phyloP scores from a whole-genome alignment of 176 grass and related monocot species.

The Puccinellia tenuiflora region DNA sequence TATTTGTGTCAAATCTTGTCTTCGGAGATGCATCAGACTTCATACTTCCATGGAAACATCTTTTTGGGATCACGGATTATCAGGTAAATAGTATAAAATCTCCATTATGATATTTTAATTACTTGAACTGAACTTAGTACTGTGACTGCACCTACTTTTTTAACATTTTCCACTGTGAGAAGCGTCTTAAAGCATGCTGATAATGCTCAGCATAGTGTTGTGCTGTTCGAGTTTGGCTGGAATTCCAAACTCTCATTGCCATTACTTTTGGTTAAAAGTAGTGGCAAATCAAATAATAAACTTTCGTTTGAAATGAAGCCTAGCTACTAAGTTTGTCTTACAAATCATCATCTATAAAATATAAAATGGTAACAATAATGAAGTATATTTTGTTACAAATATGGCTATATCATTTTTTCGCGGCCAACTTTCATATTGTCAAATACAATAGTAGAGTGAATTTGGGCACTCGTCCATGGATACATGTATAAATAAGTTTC shows the following conservation, averaged over 20 bases:
- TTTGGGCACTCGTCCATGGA: no score
- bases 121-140: not conserved
- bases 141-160: not conserved
- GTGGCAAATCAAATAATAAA: not conserved
- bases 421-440: no score
- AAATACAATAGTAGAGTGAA: no score
- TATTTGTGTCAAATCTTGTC: conserved; percentile 98
- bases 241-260: not conserved
- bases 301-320: not conserved
- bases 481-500: no score
- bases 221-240: not conserved
- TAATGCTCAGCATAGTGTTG: not conserved
- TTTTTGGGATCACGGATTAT: conserved; percentile 91
- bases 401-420: no score
- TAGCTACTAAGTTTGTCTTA: not conserved
- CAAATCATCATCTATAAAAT: not conserved
- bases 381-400: no score
- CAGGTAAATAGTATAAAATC: conserved; percentile 59
- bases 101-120: not conserved
- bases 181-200: not conserved
- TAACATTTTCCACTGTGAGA: not conserved
- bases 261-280: not conserved
- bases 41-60: conserved; percentile 97
- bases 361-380: not conserved
- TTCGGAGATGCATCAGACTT: conserved; percentile 89